A percentile compares a stretch with the other conserved stretches of the same genome.
Evolutionary conservation across 1,139 yeast genomes (phyloP).

Genomic region (Saccharomycopsis hybrid): DNA sequence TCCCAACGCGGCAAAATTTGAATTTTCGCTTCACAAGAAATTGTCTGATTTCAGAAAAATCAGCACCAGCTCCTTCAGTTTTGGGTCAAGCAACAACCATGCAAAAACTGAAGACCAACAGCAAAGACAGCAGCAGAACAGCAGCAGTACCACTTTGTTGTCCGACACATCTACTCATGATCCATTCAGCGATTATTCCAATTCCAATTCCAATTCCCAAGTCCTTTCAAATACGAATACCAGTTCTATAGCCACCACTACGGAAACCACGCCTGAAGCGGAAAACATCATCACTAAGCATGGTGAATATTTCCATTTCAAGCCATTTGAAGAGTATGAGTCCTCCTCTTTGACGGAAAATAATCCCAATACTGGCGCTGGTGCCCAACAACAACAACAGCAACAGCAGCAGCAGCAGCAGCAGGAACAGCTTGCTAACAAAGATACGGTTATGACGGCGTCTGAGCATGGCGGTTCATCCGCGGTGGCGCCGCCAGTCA

Average conservation of each 20-base stretch:
- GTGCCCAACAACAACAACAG: too few species aligned
- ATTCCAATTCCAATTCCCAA: not conserved
- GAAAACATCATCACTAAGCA: not conserved
- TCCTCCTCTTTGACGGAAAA: not conserved
- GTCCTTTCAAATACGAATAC: not conserved
- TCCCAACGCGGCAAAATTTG: slow-evolving; percentile 11
- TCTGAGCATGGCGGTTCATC: too few species aligned
- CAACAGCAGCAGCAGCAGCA: too few species aligned
- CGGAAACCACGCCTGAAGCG: not conserved
- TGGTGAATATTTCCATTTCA: slow-evolving; percentile 19
- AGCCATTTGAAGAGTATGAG: slow-evolving; percentile 20
- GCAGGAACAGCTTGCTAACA: too few species aligned
- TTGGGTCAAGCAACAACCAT: not conserved
- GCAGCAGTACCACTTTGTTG: too few species aligned
- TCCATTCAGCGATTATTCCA: not conserved
- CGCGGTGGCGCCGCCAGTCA: too few species aligned
- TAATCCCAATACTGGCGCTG: too few species aligned
- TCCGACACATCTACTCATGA: not conserved
- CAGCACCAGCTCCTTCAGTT: not conserved
- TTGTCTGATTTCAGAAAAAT: not conserved
- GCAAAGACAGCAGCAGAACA: too few species aligned
- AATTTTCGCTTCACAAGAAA: slow-evolving; percentile 9
- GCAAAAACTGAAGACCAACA: too few species aligned
- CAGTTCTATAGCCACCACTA: not conserved
- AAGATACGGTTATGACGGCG: too few species aligned